Evolutionary conservation across 148 eudicot species (phyloP).

Genomic region (Salicornia ramosissima): DNA sequence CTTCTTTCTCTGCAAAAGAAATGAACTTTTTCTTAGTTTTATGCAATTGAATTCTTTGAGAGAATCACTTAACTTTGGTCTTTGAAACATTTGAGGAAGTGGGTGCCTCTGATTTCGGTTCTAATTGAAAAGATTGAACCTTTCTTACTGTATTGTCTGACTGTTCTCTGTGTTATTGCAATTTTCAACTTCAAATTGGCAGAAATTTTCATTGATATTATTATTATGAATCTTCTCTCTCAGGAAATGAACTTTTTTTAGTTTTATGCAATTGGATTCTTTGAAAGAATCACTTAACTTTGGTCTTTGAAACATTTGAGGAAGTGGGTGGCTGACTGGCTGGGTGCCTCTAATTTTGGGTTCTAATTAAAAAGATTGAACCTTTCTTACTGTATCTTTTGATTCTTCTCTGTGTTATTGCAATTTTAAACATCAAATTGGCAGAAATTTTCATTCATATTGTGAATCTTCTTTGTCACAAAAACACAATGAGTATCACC

Average conservation of each 20-base stretch:
- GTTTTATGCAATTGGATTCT: no score
- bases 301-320: no score
- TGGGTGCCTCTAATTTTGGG: no score
- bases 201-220: not conserved
- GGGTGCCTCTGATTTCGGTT: not conserved
- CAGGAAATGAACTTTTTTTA: no score
- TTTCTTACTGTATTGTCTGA: not conserved
- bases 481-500: no score
- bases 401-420: no score
- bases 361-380: not conserved
- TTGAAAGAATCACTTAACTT: not conserved
- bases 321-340: no score
- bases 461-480: not conserved
- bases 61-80: not conserved
- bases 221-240: not conserved
- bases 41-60: not conserved
- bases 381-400: not conserved
- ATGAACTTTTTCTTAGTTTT: not conserved
- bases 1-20: not conserved
- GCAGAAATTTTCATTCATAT: not conserved
- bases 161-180: no score
- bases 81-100: slow-evolving; percentile 1
- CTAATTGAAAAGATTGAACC: not conserved
- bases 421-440: not conserved
- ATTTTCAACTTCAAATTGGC: not conserved